Base-by-base conservation (phyloP, 306 rosid genomes). In the Alnus glutinosa region DNA sequence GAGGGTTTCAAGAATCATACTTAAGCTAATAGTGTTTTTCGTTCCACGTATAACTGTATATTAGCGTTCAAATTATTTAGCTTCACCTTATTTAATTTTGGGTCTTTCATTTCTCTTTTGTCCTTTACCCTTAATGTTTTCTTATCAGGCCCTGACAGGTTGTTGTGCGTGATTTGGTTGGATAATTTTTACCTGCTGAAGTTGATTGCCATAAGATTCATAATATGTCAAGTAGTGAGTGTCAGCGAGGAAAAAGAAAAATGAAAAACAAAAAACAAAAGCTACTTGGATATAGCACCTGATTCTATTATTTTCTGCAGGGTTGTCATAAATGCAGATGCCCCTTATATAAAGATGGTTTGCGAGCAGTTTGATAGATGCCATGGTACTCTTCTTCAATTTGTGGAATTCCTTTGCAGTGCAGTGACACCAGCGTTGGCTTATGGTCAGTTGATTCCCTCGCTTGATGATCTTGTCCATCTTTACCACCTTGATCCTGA, bases 361-460 rank as follows among this genome's bases (percentile, higher is more conserved):
- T 75, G 99, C 0, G 99, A 95, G 84, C 99, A 95, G 81, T 95
- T 95, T 75, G 99, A 95, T 88, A 89, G 99, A 85, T 87, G 94
- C 80, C 99, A 95, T 67, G 99, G 99, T 80, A 93, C 96, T 42
- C 93, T 95, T 70, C 98, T 95, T 79, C 99, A 95, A 63, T 95
- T 90, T 77, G 97, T 93, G 70, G 99, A 95, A 64, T 95, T 95
- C 83, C 98, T 95, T 74, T 85, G 88, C 75, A 89, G 96, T 89
- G 97, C 98, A 59, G 86, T 95, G 75, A 86, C 91, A 32, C 97
- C 99, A 42, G 86, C 91, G 49, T 90, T 91, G 57, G 87, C 85
- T 71, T 93, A 95, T 86, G 97, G 89, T 77, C 89, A 84, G 78
- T 88, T 95, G 77, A 84, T 95, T 82, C 99, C 99, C 76, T 85